phyloP scores from a whole-genome alignment of 208 protist species.

The Wallacemonas sp. region DNA sequence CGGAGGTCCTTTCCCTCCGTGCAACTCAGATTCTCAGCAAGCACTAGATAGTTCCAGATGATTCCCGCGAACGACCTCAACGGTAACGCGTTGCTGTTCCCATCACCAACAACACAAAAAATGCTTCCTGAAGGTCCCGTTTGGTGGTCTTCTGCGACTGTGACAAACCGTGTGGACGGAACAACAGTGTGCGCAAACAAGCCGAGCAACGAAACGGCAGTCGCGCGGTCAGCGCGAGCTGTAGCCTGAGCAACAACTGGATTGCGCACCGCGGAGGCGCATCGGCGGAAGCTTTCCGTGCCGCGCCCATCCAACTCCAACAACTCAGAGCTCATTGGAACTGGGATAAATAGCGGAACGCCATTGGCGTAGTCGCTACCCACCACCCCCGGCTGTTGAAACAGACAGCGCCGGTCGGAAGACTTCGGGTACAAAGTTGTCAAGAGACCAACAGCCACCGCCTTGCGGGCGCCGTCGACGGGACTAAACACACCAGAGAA shows the following conservation, averaged over 20 bases:
- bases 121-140: neutral
- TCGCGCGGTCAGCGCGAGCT: neutral
- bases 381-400: conserved; percentile 47
- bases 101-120: neutral
- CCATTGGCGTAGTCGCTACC: conserved; percentile 16
- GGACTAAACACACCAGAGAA: conserved; percentile 30
- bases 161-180: conserved; percentile 19
- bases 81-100: neutral
- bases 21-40: conserved; percentile 36
- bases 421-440: conserved; percentile 73
- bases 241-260: conserved; percentile 1
- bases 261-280: conserved; percentile 24
- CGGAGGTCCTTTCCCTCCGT: conserved; percentile 33
- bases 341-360: conserved; percentile 16
- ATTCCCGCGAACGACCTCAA: conserved; percentile 19
- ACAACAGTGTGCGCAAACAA: conserved; percentile 9
- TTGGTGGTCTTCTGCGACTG: neutral
- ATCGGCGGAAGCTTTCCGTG: too few species aligned
- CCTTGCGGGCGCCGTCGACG: conserved; percentile 17
- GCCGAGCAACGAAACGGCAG: neutral
- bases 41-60: conserved; percentile 60
- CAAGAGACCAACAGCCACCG: conserved; percentile 46
- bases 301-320: neutral
- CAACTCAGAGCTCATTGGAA: conserved; percentile 22
- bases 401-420: conserved; percentile 70